phyloP scores from a whole-genome alignment of 176 grass and related monocot genomes.

The Zizania latifolia region DNA sequence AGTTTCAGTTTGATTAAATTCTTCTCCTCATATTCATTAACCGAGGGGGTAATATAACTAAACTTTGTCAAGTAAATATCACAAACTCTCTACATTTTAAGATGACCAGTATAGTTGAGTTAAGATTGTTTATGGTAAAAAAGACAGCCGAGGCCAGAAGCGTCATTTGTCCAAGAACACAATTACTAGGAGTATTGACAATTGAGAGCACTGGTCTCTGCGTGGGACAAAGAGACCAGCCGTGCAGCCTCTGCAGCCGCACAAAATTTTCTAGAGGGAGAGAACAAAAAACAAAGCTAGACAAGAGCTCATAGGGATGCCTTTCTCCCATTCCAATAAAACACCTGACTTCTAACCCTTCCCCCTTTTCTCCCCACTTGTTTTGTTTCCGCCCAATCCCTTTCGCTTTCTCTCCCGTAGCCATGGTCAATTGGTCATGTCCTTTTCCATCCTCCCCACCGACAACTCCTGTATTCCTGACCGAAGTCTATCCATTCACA shows the following conservation, averaged over 20 bases:
- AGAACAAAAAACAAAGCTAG: constrained; percentile 13
- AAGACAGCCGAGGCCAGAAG: neutral
- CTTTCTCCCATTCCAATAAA: constrained; percentile 84
- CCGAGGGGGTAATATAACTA: neutral
- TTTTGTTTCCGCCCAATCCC: constrained; percentile 40
- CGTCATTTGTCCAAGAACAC: neutral
- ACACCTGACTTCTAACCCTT: constrained; percentile 32
- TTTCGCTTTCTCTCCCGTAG: constrained; percentile 9
- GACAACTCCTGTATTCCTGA: constrained; percentile 32
- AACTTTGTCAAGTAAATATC: neutral
- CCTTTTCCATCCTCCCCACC: constrained; percentile 21
- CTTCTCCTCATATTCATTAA: neutral
- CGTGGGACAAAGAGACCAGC: constrained; percentile 50
- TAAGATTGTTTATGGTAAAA: neutral
- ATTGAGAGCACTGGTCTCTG: too few relatives aligned
- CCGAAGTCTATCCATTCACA: constrained; percentile 22
- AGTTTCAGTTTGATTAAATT: neutral
- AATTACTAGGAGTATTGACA: constrained; percentile 3
- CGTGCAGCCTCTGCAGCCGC: constrained; percentile 42
- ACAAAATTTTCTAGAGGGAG: constrained; percentile 18
- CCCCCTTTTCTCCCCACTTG: constrained; percentile 31
- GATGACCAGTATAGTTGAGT: too few relatives aligned
- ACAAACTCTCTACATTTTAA: neutral
- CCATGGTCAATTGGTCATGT: constrained; percentile 27
- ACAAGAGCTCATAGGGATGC: constrained; percentile 14